Percentiles rank a stretch among this genome's conserved stretches.
phyloP scores from a whole-genome alignment of 23 red algal species.

The Rhodosorus marinus region DNA sequence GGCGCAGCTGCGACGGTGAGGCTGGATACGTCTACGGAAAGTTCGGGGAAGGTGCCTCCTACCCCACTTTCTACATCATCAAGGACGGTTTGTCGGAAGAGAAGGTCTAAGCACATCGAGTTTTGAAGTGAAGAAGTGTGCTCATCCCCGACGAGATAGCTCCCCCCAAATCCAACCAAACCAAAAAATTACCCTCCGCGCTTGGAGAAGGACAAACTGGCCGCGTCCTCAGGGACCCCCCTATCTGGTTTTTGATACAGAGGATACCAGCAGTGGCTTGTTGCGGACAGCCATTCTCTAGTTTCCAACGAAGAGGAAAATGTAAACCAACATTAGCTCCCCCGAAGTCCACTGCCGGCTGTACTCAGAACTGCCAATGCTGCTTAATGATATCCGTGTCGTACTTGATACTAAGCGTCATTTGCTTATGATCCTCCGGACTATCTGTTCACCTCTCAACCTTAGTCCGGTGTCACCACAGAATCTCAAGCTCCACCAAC shows the following conservation, averaged over 20 bases:
- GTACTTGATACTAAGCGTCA: too few species aligned
- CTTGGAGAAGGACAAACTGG: neutral
- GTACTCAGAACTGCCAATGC: too few species aligned
- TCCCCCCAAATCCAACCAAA: neutral
- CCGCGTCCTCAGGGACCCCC: neutral
- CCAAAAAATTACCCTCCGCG: neutral
- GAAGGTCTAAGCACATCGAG: constrained; percentile 9
- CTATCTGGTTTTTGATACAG: neutral
- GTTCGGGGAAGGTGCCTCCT: constrained; percentile 11
- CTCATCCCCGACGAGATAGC: neutral
- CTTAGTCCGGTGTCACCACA: too few species aligned
- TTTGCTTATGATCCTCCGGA: too few species aligned
- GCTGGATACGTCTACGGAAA: constrained; percentile 15
- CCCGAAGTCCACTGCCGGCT: too few species aligned
- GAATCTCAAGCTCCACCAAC: too few species aligned
- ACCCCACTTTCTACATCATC: constrained; percentile 27
- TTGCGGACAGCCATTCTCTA: neutral
- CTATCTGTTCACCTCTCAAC: too few species aligned
- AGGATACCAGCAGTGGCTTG: neutral
- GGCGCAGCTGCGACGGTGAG: constrained; percentile 16
- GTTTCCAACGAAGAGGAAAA: too few species aligned
- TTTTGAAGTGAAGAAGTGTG: neutral
- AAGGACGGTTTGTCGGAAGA: constrained; percentile 19
- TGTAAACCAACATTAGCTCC: too few species aligned
- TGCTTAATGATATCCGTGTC: too few species aligned